These are phyloP conservation scores for Lotus japonicus DNA, from an alignment of 306 rosid genomes.

Conservation along the genomic window DNA sequence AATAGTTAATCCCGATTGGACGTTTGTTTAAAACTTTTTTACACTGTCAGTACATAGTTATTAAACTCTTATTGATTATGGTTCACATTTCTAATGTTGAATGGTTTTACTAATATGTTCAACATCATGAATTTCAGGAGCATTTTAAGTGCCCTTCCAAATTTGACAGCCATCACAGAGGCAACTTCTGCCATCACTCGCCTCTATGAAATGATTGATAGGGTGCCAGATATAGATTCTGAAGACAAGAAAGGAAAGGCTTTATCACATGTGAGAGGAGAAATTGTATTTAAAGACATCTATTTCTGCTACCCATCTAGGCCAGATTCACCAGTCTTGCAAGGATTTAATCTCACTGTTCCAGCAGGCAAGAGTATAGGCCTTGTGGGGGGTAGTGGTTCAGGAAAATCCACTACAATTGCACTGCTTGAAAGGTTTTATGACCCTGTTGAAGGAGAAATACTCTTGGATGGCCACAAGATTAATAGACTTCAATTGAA, in stretches of 20 bases:
- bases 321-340: constrained; percentile 55
- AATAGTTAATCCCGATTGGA: too few relatives aligned
- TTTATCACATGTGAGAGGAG: constrained; percentile 76
- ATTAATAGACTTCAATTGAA: constrained; percentile 62
- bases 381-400: constrained; percentile 87
- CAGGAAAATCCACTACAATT: constrained; percentile 80
- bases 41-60: too few relatives aligned
- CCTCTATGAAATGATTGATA: constrained; percentile 65
- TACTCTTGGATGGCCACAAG: constrained; percentile 72
- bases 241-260: constrained; percentile 75
- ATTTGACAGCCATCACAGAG: constrained; percentile 71
- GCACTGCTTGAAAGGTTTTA: constrained; percentile 84
- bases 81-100: neutral
- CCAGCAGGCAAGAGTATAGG: constrained; percentile 80
- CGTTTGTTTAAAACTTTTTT: too few relatives aligned
- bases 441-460: constrained; percentile 74
- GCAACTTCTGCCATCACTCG: constrained; percentile 63
- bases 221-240: constrained; percentile 55
- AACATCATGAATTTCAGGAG: constrained; percentile 53
- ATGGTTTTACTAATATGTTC: neutral
- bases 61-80: too few relatives aligned
- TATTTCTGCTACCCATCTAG: constrained; percentile 71
- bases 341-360: constrained; percentile 58
- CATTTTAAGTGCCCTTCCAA: constrained; percentile 81
- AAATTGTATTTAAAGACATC: constrained; percentile 52